phyloP scores from a whole-genome alignment of 139 green algal genomes.

The Chlamydomonas sphaeroides region DNA sequence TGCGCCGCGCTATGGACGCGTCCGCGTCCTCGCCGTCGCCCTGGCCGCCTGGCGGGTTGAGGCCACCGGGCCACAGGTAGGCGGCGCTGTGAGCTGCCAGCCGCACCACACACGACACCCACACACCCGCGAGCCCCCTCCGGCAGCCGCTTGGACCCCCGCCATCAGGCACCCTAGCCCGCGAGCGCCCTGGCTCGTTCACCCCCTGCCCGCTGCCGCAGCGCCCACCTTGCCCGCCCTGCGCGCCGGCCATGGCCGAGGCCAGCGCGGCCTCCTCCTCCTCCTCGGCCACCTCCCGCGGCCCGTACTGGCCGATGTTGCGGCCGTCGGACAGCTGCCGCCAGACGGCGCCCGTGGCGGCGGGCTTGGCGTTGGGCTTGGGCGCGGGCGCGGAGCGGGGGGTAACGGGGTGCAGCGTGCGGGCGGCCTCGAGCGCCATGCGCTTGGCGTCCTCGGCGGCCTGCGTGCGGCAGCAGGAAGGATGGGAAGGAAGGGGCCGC shows the following conservation, averaged over 20 bases:
- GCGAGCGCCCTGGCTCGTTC: no score
- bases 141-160: no score
- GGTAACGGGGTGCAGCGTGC: background rate
- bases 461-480: background rate
- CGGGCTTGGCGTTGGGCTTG: background rate
- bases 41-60: background rate
- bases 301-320: background rate
- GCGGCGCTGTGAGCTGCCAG: no score
- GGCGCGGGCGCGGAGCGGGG: no score
- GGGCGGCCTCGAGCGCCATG: background rate
- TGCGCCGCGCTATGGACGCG: background rate
- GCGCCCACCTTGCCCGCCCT: no score
- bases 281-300: background rate
- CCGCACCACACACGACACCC: no score
- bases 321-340: background rate
- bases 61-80: no score
- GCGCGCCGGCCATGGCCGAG: no score
- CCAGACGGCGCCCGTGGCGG: background rate
- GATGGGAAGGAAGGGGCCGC: background rate
- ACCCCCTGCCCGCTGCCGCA: no score
- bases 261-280: background rate
- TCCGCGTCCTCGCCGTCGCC: constrained; percentile 5
- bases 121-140: no score
- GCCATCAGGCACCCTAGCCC: no score
- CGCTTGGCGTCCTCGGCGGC: background rate